Conservation (phyloP, 1,139 yeast species). For the Kurtzmaniella quercitrusa region DNA sequence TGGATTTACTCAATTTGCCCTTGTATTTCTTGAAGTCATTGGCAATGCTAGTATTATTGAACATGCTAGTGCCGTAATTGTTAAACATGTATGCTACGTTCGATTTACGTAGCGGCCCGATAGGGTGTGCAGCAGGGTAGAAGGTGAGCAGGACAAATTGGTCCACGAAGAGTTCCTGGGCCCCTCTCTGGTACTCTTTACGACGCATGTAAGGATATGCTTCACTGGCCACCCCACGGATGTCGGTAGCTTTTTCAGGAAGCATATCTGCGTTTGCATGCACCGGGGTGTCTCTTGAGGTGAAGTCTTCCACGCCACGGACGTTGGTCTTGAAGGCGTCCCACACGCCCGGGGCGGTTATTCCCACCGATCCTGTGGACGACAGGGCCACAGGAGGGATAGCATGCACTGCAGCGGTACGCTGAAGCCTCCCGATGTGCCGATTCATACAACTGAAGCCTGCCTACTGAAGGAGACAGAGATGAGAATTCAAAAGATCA, state of each 20-base stretch:
- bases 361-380: neutral
- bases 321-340: neutral
- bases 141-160: constrained; percentile 24
- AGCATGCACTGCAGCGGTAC: neutral
- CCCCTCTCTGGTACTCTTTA: constrained; percentile 10
- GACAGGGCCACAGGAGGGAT: neutral
- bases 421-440: neutral
- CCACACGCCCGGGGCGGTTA: neutral
- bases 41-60: constrained; percentile 25
- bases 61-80: constrained; percentile 22
- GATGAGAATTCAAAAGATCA: no score
- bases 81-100: constrained; percentile 35
- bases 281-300: neutral
- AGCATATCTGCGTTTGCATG: constrained; percentile 9
- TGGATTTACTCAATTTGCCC: constrained; percentile 21
- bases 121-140: constrained; percentile 20
- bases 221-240: constrained; percentile 32
- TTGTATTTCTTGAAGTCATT: constrained; percentile 19
- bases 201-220: constrained; percentile 17
- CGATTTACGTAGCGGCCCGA: constrained; percentile 31
- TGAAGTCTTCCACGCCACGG: neutral
- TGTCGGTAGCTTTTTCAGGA: constrained; percentile 30
- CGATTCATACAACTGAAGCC: no score
- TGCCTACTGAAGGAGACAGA: no score
- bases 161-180: constrained; percentile 20